These are phyloP conservation scores for Raphanus hybrid DNA, from an alignment of 441 rosid species.

Conservation along the genomic window DNA sequence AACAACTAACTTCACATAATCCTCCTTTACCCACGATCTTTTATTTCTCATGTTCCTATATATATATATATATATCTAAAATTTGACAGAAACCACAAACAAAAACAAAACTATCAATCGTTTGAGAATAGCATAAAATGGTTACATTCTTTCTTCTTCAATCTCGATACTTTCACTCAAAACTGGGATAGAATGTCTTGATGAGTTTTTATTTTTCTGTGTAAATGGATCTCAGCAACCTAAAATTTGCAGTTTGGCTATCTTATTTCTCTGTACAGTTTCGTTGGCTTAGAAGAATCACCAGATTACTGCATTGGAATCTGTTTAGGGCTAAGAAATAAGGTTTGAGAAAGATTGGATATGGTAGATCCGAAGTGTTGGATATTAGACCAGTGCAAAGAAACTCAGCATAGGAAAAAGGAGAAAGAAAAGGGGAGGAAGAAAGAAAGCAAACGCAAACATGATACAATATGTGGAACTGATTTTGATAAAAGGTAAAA, in stretches of 20 bases:
- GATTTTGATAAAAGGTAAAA: not conserved
- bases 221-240: not conserved
- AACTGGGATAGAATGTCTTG: not conserved
- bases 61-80: not conserved
- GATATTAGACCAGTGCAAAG: not conserved
- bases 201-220: not conserved
- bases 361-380: not conserved
- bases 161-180: not conserved
- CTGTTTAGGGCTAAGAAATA: not conserved
- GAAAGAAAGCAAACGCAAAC: not conserved
- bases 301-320: not conserved
- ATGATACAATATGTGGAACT: not conserved
- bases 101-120: not conserved
- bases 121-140: not conserved
- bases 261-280: not conserved
- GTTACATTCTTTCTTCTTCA: not conserved
- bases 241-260: not conserved
- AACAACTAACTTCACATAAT: not conserved
- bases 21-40: not conserved
- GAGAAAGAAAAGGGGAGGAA: not conserved
- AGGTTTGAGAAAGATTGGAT: not conserved
- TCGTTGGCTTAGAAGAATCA: not conserved
- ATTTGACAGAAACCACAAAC: too few relatives aligned
- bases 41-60: not conserved
- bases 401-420: not conserved